Percentiles rank a stretch among this genome's conserved stretches.
Evolutionary conservation across 768 basidiomycete genomes (phyloP).

Genomic region (Phylloporus rhodoxanthus): DNA sequence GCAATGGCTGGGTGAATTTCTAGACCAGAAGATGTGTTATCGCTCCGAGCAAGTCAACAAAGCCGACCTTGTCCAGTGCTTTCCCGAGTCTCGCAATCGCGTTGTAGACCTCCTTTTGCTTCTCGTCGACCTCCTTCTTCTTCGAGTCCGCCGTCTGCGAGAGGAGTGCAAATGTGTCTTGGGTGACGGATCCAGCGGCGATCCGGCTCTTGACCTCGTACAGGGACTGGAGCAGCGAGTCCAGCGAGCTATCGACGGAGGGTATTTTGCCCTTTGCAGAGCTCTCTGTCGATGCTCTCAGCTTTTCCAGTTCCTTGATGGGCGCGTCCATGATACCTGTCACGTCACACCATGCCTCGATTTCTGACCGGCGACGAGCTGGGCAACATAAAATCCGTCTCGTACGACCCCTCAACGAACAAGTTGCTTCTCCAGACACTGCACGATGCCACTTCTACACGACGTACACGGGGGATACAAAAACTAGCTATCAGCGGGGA

Average conservation of each 20-base stretch:
- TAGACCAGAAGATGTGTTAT: conserved; percentile 25
- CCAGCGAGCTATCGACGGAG: conserved; percentile 55
- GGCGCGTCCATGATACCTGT: conserved; percentile 56
- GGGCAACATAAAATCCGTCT: conserved; percentile 64
- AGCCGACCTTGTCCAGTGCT: conserved; percentile 79
- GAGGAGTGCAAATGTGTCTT: conserved; percentile 46
- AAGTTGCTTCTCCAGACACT: conserved; percentile 34
- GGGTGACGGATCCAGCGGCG: conserved; percentile 42
- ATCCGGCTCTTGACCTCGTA: conserved; percentile 50
- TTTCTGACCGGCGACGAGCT: conserved; percentile 77
- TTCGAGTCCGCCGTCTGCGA: conserved; percentile 55
- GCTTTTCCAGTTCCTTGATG: conserved; percentile 73
- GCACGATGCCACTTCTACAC: conserved; percentile 28
- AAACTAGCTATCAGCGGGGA: conserved; percentile 31
- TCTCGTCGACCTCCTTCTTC: conserved; percentile 83
- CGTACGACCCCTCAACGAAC: conserved; percentile 34
- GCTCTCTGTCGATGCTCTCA: conserved; percentile 55
- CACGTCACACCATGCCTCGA: conserved; percentile 47
- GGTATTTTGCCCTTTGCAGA: conserved; percentile 47
- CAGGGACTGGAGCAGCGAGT: conserved; percentile 56
- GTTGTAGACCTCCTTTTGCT: conserved; percentile 83
- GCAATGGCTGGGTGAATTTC: conserved; percentile 57
- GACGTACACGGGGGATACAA: conserved; percentile 36
- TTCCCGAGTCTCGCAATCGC: conserved; percentile 77
- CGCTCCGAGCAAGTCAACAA: neutral